Evolutionary conservation across 495 filamentous ascomycete species (phyloP), one percentile per base, ranked within the genome.

Genomic region (Podospora fimiseda): DNA sequence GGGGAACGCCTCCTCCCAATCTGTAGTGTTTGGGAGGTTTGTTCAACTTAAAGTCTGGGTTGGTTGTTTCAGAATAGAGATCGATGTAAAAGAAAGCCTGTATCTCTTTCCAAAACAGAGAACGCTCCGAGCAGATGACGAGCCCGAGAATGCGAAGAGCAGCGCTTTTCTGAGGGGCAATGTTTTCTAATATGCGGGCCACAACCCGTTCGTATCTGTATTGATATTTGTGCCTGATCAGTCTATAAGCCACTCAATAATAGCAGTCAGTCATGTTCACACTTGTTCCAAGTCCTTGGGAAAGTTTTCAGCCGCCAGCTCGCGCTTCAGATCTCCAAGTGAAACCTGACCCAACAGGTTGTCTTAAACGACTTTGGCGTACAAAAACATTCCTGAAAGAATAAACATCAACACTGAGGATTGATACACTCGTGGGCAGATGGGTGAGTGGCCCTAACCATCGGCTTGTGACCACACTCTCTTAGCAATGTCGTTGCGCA

Each of bases 61-160:
- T 37, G 37, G 21, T n/a, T n/a, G 9, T 42, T 21, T 15, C 18
- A 5, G n/a, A 16, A 7, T 50, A 36, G 18, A 24, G 3, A 18
- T 50, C 16, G 36, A 50, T 50, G 14, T 37, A 50, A 19, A 50
- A 50, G 7, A 13, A n/a, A 18, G 33, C 19, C 38, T 50, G 36
- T 13, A 50, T 50, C 37, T 50, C 48, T n/a, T 30, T 39, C 48
- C 48, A 50, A 16, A 24, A 19, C 13, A 50, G 37, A n/a, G 48
- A 19, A 8, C 48, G n/a, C 21, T 16, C 16, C 8, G 48, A 39
- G n/a, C 48, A 50, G 9, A 50, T 20, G 14, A 50, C 16, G 19
- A 14, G 15, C 1, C 37, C 48, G 2, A 50, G 48, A 6, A 50
- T 41, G 13, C 14, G 5, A 21, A 4, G 14, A 30, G 48, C 48